Percentiles rank a stretch among this genome's conserved stretches.
phyloP scores from a whole-genome alignment of 2,329 filamentous ascomycete species.

The Colletotrichum tofieldiae region DNA sequence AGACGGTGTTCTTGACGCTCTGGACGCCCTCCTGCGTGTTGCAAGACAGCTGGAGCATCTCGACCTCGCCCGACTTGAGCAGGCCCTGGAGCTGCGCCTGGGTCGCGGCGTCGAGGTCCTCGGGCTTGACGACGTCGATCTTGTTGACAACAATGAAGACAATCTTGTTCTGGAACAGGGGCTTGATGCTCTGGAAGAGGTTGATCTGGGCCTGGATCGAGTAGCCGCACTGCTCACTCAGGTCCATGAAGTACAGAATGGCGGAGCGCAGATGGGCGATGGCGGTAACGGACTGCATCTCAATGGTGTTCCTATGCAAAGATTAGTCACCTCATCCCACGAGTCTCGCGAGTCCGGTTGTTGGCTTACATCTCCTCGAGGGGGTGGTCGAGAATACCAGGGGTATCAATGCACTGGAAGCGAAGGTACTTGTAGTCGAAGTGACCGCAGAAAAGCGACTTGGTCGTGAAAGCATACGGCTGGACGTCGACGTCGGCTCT shows the following conservation, averaged over 20 bases:
- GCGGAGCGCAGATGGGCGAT: constrained; percentile 97
- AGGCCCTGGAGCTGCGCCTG: constrained; percentile 85
- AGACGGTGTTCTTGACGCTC: constrained; percentile 94
- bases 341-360: not conserved
- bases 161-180: constrained; percentile 94
- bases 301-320: constrained; percentile 86
- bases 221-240: constrained; percentile 97
- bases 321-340: not conserved
- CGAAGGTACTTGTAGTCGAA: constrained; percentile 96
- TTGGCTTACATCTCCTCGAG: constrained; percentile 81
- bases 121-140: constrained; percentile 91
- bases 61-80: constrained; percentile 89
- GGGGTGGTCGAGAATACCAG: constrained; percentile 97
- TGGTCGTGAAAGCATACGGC: constrained; percentile 98
- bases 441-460: constrained; percentile 96
- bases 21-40: constrained; percentile 96
- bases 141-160: constrained; percentile 99
- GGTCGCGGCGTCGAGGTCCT: constrained; percentile 86
- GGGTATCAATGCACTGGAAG: constrained; percentile 95
- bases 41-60: constrained; percentile 94
- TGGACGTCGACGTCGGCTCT: constrained; percentile 66
- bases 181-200: constrained; percentile 96
- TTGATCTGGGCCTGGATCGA: constrained; percentile 93
- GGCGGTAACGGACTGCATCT: constrained; percentile 98
- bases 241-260: constrained; percentile 98